Evolutionary conservation across 2,329 filamentous ascomycete species (phyloP), one percentile per base, ranked within the genome.

Genomic region (Clonostachys rhizophaga): DNA sequence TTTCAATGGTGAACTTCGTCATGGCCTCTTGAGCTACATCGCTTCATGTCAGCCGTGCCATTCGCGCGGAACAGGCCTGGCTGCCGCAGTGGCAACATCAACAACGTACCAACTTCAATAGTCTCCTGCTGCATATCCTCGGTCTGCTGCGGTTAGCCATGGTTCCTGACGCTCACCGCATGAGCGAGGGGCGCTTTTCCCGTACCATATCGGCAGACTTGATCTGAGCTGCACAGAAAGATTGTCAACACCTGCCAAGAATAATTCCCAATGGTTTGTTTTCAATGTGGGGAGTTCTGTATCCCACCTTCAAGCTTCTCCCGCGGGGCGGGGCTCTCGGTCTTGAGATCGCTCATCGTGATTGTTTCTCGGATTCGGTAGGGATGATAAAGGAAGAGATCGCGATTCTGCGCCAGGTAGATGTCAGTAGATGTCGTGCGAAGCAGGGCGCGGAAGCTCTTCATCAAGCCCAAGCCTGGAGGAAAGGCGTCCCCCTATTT

Each of bases 151-250:
- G 48, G 58, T 71, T 55, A 69, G 14, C 7, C 36, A 39, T n/a
- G 17, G 36, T n/a, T 39, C 11, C 36, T n/a, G 36, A 39, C 7
- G 36, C 14, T 18, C 14, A 39, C 9, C 14, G 36, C 11, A 18
- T n/a, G 36, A n/a, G 14, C 36, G 36, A n/a, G 36, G 36, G 36
- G 36, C 6, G 17, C 14, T 18, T n/a, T n/a, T 46, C 30, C 48
- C 75, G 69, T 79, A 97, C 94, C 94, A 99, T 99, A 66, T 99
- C 94, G 50, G 90, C 92, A 58, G 91, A 96, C 78, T 99, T 99
- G 71, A 99, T 86, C 73, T 96, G 91, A 53, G 90, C 94, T 99
- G 62, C 55, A 59, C 43, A n/a, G 11, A 30, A 5, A 30, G 24
- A 30, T 30, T 30, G 24, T 30, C 24, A 30, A 30, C 24, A 30